Evolutionary conservation across 2,329 filamentous ascomycete genomes (phyloP).

Genomic region (Tolypocladium ovalisporum): DNA sequence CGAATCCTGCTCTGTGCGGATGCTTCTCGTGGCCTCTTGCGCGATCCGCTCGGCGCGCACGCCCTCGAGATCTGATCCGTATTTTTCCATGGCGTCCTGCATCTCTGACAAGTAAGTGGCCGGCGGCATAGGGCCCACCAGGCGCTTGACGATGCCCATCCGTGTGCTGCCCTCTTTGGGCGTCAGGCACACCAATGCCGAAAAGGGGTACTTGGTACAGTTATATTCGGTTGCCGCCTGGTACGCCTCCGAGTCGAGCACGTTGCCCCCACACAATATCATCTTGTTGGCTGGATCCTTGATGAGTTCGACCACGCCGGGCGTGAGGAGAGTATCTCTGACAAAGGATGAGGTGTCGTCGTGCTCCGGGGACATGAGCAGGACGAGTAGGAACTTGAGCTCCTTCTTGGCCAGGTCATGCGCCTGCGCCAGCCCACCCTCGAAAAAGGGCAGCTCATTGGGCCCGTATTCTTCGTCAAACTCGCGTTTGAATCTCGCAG

Average conservation of each 20-base stretch:
- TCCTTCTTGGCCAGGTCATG: slow-evolving; percentile 85
- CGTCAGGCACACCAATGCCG: slow-evolving; percentile 76
- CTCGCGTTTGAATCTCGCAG: slow-evolving; percentile 78
- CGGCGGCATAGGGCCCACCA: slow-evolving; percentile 61
- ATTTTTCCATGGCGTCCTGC: slow-evolving; percentile 59
- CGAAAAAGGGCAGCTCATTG: slow-evolving; percentile 64
- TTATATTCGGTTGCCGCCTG: slow-evolving; percentile 80
- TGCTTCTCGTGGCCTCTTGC: slow-evolving; percentile 67
- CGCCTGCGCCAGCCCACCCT: slow-evolving; percentile 84
- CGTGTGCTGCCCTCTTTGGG: slow-evolving; percentile 72
- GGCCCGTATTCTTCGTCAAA: slow-evolving; percentile 89
- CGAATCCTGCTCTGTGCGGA: slow-evolving; percentile 82
- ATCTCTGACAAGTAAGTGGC: slow-evolving; percentile 67
- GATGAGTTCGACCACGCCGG: slow-evolving; percentile 64
- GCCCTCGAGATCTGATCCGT: slow-evolving; percentile 63
- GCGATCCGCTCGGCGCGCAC: slow-evolving; percentile 68
- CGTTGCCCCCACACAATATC: slow-evolving; percentile 84
- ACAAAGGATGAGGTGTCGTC: slow-evolving; percentile 82
- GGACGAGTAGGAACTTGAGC: slow-evolving; percentile 79
- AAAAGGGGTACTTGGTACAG: slow-evolving; percentile 89
- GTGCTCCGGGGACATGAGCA: slow-evolving; percentile 85
- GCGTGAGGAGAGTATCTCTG: slow-evolving; percentile 67
- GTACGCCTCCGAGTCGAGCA: slow-evolving; percentile 88
- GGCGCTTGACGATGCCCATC: slow-evolving; percentile 80
- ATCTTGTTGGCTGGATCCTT: slow-evolving; percentile 68